phyloP scores from a whole-genome alignment of 306 rosid species.

The Oxytropis ochrocephala region DNA sequence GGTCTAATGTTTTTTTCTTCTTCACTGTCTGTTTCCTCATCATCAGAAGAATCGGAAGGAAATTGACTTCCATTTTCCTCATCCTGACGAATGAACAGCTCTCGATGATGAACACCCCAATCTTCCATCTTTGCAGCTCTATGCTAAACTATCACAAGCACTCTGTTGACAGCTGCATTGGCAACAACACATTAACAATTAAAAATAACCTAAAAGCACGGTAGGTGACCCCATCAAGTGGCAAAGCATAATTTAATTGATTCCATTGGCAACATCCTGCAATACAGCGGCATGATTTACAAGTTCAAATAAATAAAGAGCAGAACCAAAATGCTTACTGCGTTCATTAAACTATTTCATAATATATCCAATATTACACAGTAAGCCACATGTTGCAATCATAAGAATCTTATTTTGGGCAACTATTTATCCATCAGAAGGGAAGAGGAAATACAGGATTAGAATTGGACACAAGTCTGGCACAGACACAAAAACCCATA shows the following conservation, averaged over 20 bases:
- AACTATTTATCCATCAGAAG: neutral
- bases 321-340: neutral
- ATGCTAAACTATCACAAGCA: neutral
- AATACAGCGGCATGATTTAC: neutral
- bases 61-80: conserved; percentile 27
- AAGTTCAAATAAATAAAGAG: neutral
- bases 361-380: neutral
- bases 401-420: neutral
- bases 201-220: neutral
- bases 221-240: neutral
- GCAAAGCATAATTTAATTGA: neutral
- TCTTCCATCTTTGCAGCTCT: conserved; percentile 30
- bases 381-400: neutral
- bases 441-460: neutral
- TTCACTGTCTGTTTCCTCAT: conserved; percentile 36
- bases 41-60: conserved; percentile 22
- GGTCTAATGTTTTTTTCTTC: conserved; percentile 26
- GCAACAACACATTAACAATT: neutral
- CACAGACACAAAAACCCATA: neutral
- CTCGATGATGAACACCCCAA: conserved; percentile 36
- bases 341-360: neutral
- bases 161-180: neutral
- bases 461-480: neutral
- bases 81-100: conserved; percentile 12
- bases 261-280: neutral